Percentiles rank a stretch among this genome's conserved stretches.
phyloP scores from a whole-genome alignment of 768 basidiomycete species.

The Kwoniella sp. region DNA sequence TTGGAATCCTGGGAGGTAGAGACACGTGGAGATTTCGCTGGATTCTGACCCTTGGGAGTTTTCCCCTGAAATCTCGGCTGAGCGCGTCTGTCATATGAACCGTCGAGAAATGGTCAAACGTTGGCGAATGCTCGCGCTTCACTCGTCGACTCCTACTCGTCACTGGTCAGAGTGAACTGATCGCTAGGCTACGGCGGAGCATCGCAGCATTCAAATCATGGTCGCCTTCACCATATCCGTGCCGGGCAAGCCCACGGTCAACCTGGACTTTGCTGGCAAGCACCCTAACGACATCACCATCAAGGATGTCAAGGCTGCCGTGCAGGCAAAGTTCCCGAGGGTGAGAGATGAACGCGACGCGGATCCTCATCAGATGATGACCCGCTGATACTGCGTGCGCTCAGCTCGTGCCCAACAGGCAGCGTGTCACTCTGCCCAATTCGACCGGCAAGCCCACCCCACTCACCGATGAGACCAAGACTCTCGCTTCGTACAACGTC shows the following conservation, averaged over 20 bases:
- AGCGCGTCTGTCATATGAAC: too few relatives aligned
- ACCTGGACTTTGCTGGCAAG: conserved; percentile 46
- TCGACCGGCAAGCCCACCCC: conserved; percentile 53
- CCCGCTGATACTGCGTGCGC: not conserved
- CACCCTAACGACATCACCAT: conserved; percentile 56
- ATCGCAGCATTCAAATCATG: conserved; percentile 52
- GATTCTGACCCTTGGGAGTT: too few relatives aligned
- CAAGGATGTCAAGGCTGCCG: conserved; percentile 63
- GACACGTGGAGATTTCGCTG: too few relatives aligned
- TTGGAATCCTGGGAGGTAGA: too few relatives aligned
- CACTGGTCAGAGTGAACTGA: not conserved
- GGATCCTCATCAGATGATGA: not conserved
- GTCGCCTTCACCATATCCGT: conserved; percentile 60
- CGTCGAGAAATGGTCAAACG: too few relatives aligned
- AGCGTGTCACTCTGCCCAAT: conserved; percentile 58
- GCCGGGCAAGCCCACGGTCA: conserved; percentile 51
- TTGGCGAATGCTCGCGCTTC: not conserved
- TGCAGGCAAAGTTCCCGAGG: conserved; percentile 59
- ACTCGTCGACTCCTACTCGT: not conserved
- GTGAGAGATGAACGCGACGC: conserved; percentile 52
- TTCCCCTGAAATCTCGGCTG: too few relatives aligned
- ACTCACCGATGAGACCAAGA: conserved; percentile 61
- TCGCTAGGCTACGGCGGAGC: not conserved
- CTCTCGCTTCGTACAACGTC: conserved; percentile 60
- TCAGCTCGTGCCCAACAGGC: conserved; percentile 68